These are phyloP conservation scores for Cardamine resedifolia DNA, from an alignment of 345 rosid species.

Conservation along the genomic window DNA sequence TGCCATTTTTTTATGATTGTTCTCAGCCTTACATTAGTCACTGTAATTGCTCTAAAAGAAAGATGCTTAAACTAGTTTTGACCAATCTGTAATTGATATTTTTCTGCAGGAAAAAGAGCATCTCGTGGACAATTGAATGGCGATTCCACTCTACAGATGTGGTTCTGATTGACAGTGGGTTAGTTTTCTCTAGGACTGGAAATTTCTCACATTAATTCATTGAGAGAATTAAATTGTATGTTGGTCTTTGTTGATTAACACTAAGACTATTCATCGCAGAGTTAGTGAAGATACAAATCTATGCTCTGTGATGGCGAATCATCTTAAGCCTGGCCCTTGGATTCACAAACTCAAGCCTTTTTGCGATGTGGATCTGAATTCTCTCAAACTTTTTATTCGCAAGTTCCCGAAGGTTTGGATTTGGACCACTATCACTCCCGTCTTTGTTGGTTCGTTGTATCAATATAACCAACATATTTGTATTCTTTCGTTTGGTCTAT, in stretches of 20 bases:
- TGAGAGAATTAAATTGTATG: not conserved
- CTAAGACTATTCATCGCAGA: conserved; percentile 40
- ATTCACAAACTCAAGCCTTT: conserved; percentile 61
- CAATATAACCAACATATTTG: not conserved
- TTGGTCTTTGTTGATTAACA: conserved; percentile 4
- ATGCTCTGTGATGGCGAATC: conserved; percentile 57
- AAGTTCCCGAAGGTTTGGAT: conserved; percentile 52
- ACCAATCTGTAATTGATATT: conserved; percentile 15
- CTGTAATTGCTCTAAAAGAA: not conserved
- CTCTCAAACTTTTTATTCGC: conserved; percentile 68
- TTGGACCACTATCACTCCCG: not conserved
- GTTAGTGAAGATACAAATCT: conserved; percentile 64
- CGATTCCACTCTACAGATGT: conserved; percentile 72
- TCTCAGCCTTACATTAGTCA: not conserved
- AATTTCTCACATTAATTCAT: not conserved
- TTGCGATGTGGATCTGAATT: conserved; percentile 54
- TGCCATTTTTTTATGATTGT: conserved; percentile 26
- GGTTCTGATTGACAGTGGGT: conserved; percentile 67
- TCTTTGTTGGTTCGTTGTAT: not conserved
- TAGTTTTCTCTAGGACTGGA: conserved; percentile 29
- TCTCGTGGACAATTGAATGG: conserved; percentile 94
- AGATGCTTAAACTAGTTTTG: not conserved
- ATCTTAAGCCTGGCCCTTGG: conserved; percentile 82
- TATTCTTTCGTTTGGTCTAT: not conserved
- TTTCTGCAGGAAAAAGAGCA: conserved; percentile 56